Conservation (phyloP, 176 grass and related monocot species). For the Rhynchospora tenuis region DNA sequence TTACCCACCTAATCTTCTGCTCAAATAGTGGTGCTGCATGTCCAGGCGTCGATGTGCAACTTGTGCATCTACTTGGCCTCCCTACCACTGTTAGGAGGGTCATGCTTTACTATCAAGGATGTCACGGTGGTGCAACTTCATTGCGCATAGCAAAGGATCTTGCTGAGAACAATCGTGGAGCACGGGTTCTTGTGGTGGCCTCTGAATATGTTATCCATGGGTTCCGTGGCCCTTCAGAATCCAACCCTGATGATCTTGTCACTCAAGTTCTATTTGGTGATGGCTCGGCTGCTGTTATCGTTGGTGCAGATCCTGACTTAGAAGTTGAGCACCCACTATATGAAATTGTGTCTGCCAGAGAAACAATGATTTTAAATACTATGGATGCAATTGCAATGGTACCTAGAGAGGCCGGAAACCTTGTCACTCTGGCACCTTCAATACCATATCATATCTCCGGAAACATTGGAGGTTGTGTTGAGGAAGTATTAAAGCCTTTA, state of each 20-base stretch:
- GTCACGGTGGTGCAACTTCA: neutral
- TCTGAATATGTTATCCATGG: constrained; percentile 37
- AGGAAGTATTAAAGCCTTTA: constrained; percentile 1
- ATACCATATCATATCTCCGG: constrained; percentile 17
- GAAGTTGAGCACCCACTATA: constrained; percentile 29
- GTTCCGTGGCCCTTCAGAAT: constrained; percentile 33
- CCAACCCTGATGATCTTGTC: constrained; percentile 21
- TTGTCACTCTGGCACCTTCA: neutral
- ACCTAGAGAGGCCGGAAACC: neutral
- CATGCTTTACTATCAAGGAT: constrained; percentile 22
- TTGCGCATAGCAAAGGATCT: neutral
- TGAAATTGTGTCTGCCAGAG: constrained; percentile 36
- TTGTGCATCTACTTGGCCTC: constrained; percentile 36
- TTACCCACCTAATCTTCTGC: constrained; percentile 50
- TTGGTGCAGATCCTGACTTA: constrained; percentile 27
- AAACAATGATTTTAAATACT: constrained; percentile 26
- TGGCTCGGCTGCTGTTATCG: neutral
- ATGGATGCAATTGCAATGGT: neutral
- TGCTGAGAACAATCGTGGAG: constrained; percentile 31
- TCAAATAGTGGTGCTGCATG: constrained; percentile 33
- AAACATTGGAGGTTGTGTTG: constrained; percentile 33
- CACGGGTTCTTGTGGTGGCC: constrained; percentile 42
- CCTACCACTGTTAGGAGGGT: constrained; percentile 35
- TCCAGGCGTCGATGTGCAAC: constrained; percentile 27
- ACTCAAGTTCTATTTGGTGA: neutral